Base-by-base conservation (phyloP, 2,329 filamentous ascomycete genomes). In the Cladosporium sp. region DNA sequence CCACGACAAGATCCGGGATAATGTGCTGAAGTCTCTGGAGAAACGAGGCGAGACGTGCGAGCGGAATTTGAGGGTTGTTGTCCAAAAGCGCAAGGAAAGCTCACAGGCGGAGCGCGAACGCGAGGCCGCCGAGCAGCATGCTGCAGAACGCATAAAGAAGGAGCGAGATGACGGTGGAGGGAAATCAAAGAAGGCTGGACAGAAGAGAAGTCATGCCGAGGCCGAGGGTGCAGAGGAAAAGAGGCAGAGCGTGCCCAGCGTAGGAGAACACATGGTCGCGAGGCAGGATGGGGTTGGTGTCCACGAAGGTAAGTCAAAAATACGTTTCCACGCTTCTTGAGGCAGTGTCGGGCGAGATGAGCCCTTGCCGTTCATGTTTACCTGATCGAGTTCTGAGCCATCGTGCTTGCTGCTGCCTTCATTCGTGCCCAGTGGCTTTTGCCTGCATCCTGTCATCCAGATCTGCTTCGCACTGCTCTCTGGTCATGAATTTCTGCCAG, bases 21-120 rank as follows among this genome's bases (percentile, higher is more conserved):
- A 64, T 16, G 66, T 76, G 8, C 64, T 74, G 35, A 68, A 66
- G 51, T 69, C 69, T 58, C 67, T 75, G 55, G 68, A 67, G 54
- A 68, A 68, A 45, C 79, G 87, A 46, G 83, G 81, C 40, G 77
- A 78, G 18, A 80, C 82, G 57, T 89, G 85, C 68, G 86, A 91
- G 63, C 78, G 81, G 34, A 84, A 84, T 34, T 87, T 92, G 82
- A 75, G 87, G 52, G 77, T 87, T 59, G 73, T 90, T 52, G 81
- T 84, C 6, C 76, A 78, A 61, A 78, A 79, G 64, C 77, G 84
- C 49, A 87, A 88, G 67, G 79, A 83, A 55, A 72, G 77, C 38
- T 68, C 74, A 43, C 76, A 82, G 52, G 78, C 79, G 35, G 75
- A 77, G 63, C 73, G 72, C 49, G 70, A 79, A 66, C 73, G 67